Evolutionary conservation across 140 eudicot species (phyloP).

Genomic region (Ambrosia hybrid): DNA sequence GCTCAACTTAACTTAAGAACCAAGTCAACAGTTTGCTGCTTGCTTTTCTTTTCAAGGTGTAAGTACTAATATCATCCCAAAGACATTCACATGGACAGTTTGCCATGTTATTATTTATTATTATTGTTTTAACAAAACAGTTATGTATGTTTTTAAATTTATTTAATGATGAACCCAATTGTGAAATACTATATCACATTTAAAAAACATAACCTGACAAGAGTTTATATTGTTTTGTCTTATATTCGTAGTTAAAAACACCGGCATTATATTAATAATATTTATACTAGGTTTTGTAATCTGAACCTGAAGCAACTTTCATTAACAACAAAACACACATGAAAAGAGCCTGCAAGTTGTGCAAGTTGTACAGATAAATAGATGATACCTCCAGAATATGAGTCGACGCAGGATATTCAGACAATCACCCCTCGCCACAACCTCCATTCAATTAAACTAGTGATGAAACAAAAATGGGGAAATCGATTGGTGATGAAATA

Average conservation of each 20-base stretch:
- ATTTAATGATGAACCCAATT: not conserved
- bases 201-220: not conserved
- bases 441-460: too few species aligned
- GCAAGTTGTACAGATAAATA: too few species aligned
- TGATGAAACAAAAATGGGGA: too few species aligned
- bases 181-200: not conserved
- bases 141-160: conserved; percentile 8
- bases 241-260: not conserved
- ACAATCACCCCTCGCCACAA: too few species aligned
- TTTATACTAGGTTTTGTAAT: not conserved
- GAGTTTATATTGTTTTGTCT: not conserved
- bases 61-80: conserved; percentile 2
- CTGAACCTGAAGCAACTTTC: too few species aligned
- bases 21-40: not conserved
- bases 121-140: not conserved
- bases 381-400: too few species aligned
- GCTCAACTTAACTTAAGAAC: conserved; percentile 21
- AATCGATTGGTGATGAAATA: too few species aligned
- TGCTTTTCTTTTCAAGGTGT: conserved; percentile 16
- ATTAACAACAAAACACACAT: too few species aligned
- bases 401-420: too few species aligned
- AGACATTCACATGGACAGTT: conserved; percentile 25
- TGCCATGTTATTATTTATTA: conserved; percentile 5
- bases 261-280: too few species aligned
- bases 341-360: too few species aligned